A percentile compares a stretch with the other conserved stretches of the same genome.
Conservation (phyloP, 345 rosid genomes). For the Populus nigra region DNA sequence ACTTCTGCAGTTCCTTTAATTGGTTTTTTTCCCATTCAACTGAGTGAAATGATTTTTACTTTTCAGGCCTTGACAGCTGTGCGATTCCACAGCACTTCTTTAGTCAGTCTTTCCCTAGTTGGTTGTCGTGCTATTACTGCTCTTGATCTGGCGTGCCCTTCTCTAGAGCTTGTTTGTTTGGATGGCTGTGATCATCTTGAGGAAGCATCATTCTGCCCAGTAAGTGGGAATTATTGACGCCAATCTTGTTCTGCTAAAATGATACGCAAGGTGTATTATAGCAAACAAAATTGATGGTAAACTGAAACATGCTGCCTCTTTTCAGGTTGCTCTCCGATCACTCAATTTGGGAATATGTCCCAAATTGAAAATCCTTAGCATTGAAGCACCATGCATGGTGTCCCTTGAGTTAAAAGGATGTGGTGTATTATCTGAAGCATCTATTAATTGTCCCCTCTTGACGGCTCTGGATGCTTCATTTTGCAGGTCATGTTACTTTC, state of each 20-base stretch:
- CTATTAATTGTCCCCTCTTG: conserved; percentile 72
- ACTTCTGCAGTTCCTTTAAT: neutral
- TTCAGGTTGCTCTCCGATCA: conserved; percentile 82
- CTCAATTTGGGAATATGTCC: conserved; percentile 96
- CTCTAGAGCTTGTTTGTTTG: conserved; percentile 75
- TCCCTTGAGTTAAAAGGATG: conserved; percentile 95
- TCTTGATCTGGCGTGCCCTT: conserved; percentile 79
- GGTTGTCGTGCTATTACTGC: conserved; percentile 79
- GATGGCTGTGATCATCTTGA: conserved; percentile 99
- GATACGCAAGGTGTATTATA: neutral
- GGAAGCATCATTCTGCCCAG: conserved; percentile 82
- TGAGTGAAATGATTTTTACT: conserved; percentile 6
- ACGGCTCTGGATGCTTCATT: conserved; percentile 94
- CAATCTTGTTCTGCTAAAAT: neutral
- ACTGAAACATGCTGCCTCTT: neutral
- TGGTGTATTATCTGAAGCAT: conserved; percentile 80
- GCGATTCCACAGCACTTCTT: conserved; percentile 68
- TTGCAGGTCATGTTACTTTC: conserved; percentile 58
- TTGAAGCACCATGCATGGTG: conserved; percentile 79
- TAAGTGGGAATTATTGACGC: conserved; percentile 39
- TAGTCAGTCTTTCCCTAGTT: conserved; percentile 80
- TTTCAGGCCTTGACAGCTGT: conserved; percentile 78
- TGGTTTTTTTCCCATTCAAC: neutral
- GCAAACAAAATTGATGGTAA: neutral
- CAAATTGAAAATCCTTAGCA: conserved; percentile 62